Evolutionary conservation across 2,329 filamentous ascomycete genomes (phyloP), one percentile per base, ranked within the genome.

Genomic region (Coniochaeta sp.): DNA sequence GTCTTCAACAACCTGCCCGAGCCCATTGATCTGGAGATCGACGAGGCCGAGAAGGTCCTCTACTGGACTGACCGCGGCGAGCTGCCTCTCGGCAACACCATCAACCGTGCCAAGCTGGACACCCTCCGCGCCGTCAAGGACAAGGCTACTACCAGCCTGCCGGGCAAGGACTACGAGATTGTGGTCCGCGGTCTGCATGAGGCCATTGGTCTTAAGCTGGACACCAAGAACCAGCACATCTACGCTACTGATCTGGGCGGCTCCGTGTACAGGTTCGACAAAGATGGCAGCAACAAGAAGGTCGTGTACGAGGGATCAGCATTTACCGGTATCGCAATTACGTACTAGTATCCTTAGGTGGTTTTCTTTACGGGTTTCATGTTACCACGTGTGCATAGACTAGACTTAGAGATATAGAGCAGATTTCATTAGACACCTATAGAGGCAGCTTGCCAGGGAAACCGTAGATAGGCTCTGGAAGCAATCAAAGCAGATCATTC

Each of bases 21-120:
- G 66, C 80, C 81, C 0, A 81, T 87, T 61, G 82, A 87, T 63
- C 69, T 87, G 0, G 81, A 84, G 34, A 65, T 86, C 1, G 81
- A 86, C 17, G 74, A 73, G 0, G 66, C 67, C 2, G 67, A 74
- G 30, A 47, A 10, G 2, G 72, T 68, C 1, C 70, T 87, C 28
- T 87, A 83, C 68, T 87, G 84, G 84, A 85, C 84, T 0, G 84
- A 87, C 63, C 74, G 84, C 0, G 85, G 84, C 4, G 84, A 87
- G 63, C 68, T 79, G 1, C 83, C 83, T 0, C 66, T 70, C 9
- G 84, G 84, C 0, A 85, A 83, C 65, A 77, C 77, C 12, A 62
- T 87, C 60, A 83, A 85, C 65, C 68, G 73, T 6, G 71, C 71
- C 30, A 22, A 9, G 5, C 14, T 52, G 26, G 12, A 14, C 47